These are phyloP conservation scores for Fusarium siculi DNA, from an alignment of 2,329 filamentous ascomycete genomes.

Conservation along the genomic window DNA sequence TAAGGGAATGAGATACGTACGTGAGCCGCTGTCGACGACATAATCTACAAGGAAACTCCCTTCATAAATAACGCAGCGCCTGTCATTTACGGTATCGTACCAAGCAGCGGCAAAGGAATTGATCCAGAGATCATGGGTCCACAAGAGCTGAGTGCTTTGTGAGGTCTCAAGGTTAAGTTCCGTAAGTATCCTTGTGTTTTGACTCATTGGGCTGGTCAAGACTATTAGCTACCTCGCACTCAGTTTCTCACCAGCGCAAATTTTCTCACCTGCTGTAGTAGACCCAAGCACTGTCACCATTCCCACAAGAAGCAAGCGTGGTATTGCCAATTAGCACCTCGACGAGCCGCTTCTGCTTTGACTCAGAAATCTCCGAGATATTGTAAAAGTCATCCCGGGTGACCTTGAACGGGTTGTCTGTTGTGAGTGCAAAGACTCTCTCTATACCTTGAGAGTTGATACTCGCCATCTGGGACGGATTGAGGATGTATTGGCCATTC, in stretches of 20 bases:
- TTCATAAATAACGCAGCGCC: background rate
- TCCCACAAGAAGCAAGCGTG: background rate
- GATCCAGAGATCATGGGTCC: background rate
- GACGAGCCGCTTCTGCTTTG: rapidly evolving
- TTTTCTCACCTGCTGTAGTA: background rate
- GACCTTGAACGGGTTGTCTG: background rate
- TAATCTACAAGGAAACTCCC: background rate
- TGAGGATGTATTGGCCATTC: background rate
- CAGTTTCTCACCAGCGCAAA: too few species aligned
- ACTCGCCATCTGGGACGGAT: background rate
- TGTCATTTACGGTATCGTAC: background rate
- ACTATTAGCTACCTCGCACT: too few species aligned
- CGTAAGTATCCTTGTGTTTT: too few species aligned
- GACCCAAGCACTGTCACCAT: background rate
- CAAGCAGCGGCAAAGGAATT: background rate
- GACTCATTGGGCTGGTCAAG: too few species aligned
- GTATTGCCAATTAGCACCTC: rapidly evolving
- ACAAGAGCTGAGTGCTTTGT: too few species aligned
- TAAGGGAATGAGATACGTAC: background rate
- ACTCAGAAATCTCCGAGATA: background rate
- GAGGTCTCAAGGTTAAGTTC: background rate
- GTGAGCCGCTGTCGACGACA: rapidly evolving
- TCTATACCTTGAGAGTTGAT: background rate
- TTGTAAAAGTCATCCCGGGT: background rate
- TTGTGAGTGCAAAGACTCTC: background rate